Base-by-base conservation (phyloP, 1,284 basidiomycete species). In the Athelia sp. region DNA sequence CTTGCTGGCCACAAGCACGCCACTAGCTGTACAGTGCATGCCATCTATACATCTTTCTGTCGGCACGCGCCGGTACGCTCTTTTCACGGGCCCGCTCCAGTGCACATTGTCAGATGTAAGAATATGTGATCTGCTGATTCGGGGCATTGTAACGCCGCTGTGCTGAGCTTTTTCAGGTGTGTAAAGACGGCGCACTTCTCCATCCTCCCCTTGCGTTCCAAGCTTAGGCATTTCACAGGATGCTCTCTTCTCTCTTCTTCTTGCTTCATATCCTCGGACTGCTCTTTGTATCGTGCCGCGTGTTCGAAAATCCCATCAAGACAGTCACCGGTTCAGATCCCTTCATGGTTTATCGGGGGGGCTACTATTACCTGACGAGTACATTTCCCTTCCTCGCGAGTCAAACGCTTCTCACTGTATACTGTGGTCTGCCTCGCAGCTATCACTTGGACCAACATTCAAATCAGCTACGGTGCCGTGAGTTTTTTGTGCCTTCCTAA, bases 221-320 rank as follows among this genome's bases (percentile, higher is more conserved):
- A 13, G n/a, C n/a, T n/a, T n/a, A n/a, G n/a, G 64, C 93, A 97
- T 68, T 97, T 95, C 67, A 80, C 83, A 56, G 96, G 99, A 29
- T 6, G 4, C 26, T 6, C 13, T 4, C 26, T 4, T 13, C 22
- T n/a, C 22, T 44, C 6, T 44, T 8, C 43, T 40, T n/a, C n/a
- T n/a, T 40, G 6, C 36, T 40, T n/a, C n/a, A 9, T 9, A 21
- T 40, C 36, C 6, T 40, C n/a, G 36, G 36, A 17, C 36, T 44
- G 15, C n/a, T 29, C n/a, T 44, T 19, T n/a, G 4, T 29, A 13
- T n/a, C 43, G 8, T 44, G 24, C n/a, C 14, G 15, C n/a, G 43
- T 8, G 9, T 44, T 44, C 43, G n/a, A 19, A 8, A 44, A 44
- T 29, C 43, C 43, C 14, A 22, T 44, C 6, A 44, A 44, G 43